Conservation (phyloP, 306 rosid species). For the Carpinus fangiana region DNA sequence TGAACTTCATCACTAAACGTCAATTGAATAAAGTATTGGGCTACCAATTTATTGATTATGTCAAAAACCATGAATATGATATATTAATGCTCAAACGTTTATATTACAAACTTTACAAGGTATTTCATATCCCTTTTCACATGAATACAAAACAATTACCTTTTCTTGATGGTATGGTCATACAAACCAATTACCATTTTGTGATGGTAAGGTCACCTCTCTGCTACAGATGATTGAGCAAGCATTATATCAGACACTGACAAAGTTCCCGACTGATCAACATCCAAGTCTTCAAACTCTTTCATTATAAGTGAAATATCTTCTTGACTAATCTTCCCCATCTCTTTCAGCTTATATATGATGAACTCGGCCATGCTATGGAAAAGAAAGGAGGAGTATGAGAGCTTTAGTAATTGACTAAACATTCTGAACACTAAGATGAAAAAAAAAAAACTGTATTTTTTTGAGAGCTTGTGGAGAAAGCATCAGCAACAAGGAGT, state of each 20-base stretch:
- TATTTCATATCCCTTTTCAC: neutral
- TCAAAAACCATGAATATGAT: neutral
- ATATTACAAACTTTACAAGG: neutral
- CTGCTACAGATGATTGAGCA: constrained; percentile 53
- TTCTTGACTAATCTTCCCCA: constrained; percentile 83
- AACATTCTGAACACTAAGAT: neutral
- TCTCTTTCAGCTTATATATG: constrained; percentile 77
- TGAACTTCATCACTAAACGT: neutral
- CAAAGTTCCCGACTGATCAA: constrained; percentile 85
- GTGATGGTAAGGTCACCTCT: constrained; percentile 4
- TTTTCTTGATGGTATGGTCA: neutral
- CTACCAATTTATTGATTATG: neutral
- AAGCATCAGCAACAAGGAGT: neutral
- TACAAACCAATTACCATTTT: neutral
- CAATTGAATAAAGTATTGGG: neutral
- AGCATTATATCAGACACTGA: constrained; percentile 59
- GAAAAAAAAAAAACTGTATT: neutral
- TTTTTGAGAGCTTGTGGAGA: neutral
- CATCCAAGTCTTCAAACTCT: constrained; percentile 82
- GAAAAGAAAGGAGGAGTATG: constrained; percentile 6
- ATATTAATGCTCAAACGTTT: neutral
- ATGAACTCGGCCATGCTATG: constrained; percentile 76
- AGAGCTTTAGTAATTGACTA: neutral
- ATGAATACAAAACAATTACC: neutral
- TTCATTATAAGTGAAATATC: constrained; percentile 69